phyloP scores from a whole-genome alignment of 768 basidiomycete genomes.

The Exsudoporus frostii region DNA sequence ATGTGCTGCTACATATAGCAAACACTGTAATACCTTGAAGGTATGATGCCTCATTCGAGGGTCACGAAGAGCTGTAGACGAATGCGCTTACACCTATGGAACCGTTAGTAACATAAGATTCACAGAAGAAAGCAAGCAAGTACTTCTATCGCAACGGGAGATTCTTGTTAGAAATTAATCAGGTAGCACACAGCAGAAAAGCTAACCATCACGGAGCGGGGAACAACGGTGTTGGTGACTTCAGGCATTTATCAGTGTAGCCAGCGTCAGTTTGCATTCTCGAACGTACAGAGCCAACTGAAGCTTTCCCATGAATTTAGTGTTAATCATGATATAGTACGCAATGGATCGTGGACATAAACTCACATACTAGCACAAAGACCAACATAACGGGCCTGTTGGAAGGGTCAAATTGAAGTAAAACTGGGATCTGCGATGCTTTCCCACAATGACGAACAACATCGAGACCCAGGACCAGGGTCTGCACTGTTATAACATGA shows the following conservation, averaged over 20 bases:
- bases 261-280: background rate
- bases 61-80: background rate
- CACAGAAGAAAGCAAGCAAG: background rate
- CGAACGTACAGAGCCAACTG: background rate
- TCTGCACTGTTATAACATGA: background rate
- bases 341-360: no score
- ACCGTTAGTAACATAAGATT: background rate
- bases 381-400: background rate
- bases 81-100: slow-evolving; percentile 3
- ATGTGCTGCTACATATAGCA: background rate
- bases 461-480: background rate
- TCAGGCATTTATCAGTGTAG: background rate
- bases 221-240: background rate
- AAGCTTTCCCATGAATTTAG: no score
- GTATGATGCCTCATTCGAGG: background rate
- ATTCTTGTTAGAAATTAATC: background rate
- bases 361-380: background rate
- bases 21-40: background rate
- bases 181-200: background rate
- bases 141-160: no score
- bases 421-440: background rate
- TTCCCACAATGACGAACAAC: background rate
- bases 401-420: background rate
- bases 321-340: no score
- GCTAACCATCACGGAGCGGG: background rate